Evolutionary conservation across 768 basidiomycete genomes (phyloP), one percentile per base, ranked within the genome.

Genomic region (Termitomyces sp.): DNA sequence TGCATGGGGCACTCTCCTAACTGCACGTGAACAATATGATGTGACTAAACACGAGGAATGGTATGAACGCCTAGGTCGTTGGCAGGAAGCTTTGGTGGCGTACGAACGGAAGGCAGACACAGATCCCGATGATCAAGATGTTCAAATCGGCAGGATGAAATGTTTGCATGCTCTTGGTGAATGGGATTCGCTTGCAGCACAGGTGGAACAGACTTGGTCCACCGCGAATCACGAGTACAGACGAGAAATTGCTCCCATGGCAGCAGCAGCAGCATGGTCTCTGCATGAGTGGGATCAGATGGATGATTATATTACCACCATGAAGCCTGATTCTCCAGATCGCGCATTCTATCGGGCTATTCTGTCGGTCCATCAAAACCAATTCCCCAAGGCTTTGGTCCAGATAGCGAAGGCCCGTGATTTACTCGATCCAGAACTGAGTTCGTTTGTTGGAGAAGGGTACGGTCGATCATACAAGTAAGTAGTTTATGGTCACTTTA

Each of bases 401-500:
- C 94, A 98, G 59, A 96, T 99, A 67, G 87, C 89, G 37, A 92
- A 89, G 67, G 95, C 97, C 29, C 85, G 97, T 37, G 97, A 98
- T 68, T 76, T 93, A 26, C 76, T 98, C 36, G 93, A 98, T 67
- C 88, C 90, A 0, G 95, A 98, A 67, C 74, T 99, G 39, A 92
- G 87, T 0, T 90, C 92, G 0, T 85, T 98, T 64, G 91, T 94
- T 16, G 92, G 93, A 46, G 97, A 98, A 72, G 92, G 92, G 56
- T 98, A 98, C 74, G 93, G 92, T n/a, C 85, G 96, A 36, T 92
- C 94, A 2, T 98, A 98, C 72, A 94, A 93, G 95, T 96, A 63
- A 74, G 84, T 70, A 13, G 20, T 27, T 7, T 8, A n/a, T 29
- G 10, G 18, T 48, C 52, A 16, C n/a, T 42, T 16, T 22, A 24